Percentiles rank a stretch among this genome's conserved stretches.
Evolutionary conservation across 2,329 filamentous ascomycete genomes (phyloP).

Genomic region (Plenodomus lindquistii): DNA sequence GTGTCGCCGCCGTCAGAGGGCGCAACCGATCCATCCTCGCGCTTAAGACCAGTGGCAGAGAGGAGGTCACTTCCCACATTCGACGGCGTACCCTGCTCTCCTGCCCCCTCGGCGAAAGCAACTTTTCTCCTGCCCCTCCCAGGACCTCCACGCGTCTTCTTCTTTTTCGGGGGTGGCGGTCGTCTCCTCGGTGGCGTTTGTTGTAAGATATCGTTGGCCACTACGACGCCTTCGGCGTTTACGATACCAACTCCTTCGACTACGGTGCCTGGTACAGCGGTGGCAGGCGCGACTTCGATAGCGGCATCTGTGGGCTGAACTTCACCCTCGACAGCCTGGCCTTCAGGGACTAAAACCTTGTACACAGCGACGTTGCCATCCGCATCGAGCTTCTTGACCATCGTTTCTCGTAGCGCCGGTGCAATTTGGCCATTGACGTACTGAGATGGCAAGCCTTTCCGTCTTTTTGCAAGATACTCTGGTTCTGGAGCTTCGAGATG

Average conservation of each 20-base stretch:
- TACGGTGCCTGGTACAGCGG: conserved; percentile 61
- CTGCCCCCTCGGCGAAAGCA: conserved; percentile 57
- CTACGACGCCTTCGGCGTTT: conserved; percentile 63
- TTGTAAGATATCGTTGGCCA: conserved; percentile 52
- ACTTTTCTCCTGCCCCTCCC: conserved; percentile 80
- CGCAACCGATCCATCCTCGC: conserved; percentile 47
- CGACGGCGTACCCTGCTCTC: conserved; percentile 34
- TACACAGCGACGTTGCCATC: conserved; percentile 81
- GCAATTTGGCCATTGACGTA: conserved; percentile 29
- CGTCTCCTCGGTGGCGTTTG: conserved; percentile 62
- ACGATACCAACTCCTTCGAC: conserved; percentile 64
- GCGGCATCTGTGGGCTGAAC: conserved; percentile 64
- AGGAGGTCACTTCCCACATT: conserved; percentile 27
- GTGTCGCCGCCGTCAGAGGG: conserved; percentile 45
- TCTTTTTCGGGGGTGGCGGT: conserved; percentile 78
- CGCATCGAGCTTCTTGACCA: conserved; percentile 75
- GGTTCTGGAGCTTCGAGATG: conserved; percentile 62
- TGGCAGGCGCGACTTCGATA: conserved; percentile 49
- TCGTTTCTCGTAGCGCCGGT: conserved; percentile 70
- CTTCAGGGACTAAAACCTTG: conserved; percentile 79
- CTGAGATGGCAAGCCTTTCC: conserved; percentile 60
- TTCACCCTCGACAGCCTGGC: conserved; percentile 79
- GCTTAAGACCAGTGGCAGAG: conserved; percentile 32
- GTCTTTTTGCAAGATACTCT: conserved; percentile 65
- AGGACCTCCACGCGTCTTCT: conserved; percentile 73